Base-by-base conservation (phyloP, 208 protist species). In the Histomonas meleagridis region DNA sequence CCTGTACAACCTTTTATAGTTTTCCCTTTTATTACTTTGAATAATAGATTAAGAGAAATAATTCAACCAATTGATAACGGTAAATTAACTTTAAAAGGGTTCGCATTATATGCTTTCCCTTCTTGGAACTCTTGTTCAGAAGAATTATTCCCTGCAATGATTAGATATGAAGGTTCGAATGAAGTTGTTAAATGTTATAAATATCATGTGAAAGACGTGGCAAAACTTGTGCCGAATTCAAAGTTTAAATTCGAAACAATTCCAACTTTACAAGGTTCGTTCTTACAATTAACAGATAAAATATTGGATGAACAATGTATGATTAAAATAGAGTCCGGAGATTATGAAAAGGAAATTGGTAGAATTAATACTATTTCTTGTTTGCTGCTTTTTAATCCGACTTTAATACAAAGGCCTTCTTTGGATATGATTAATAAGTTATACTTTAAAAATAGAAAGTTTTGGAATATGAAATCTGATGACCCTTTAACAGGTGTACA, bases 191-290 rank as follows among this genome's bases (percentile, higher is more conserved):
- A 26, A 16, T 55, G 16, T 16, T 43, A 51, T 5, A 32, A 48
- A 55, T 51, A 86, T 65, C 16, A 10, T n/a, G 18, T 65, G 38
- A 40, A 9, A 57, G 18, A 23, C 7, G 76, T 12, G 23, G 18
- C 16, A 38, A 12, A 43, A 38, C 5, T 35, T 2, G 51, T 86
- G 21, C 14, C 23, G 5, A 35, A 55, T 55, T 1, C 32, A n/a
- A n/a, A n/a, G n/a, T n/a, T n/a, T n/a, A n/a, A n/a, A n/a, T 86
- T 86, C 28, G 76, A 86, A 55, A 43, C 40, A 32, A 48, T 86
- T 46, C 40, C 76, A 10, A 86, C 46, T 4, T 28, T 86, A 32
- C 18, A 86, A 16, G 76, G 76, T 26, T 26, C 76, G 18, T 51
- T 86, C 14, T 55, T 86, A 18, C 76, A 43, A 55, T 7, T 86